Percentiles rank a stretch among this genome's conserved stretches.
Conservation (phyloP, 768 basidiomycete species). For the Kwoniella sp. region DNA sequence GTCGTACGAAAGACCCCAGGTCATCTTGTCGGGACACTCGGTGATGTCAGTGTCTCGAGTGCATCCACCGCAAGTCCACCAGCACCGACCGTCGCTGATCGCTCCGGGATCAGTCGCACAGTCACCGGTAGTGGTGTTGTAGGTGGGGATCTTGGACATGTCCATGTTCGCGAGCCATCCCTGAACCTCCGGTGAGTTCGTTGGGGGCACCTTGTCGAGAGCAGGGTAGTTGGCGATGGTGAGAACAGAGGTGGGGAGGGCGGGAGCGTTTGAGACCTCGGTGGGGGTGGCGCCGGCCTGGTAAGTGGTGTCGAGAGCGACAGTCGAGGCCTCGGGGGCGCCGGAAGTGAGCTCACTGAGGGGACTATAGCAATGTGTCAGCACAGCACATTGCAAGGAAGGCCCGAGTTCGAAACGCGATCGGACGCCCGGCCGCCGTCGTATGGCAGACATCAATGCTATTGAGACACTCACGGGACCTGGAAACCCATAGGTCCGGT, state of each 20-base stretch:
- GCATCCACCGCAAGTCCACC: constrained; percentile 80
- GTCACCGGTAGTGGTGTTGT: constrained; percentile 33
- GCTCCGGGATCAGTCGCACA: constrained; percentile 63
- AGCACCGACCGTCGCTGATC: constrained; percentile 60
- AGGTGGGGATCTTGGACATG: constrained; percentile 33
- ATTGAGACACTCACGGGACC: constrained; percentile 40
- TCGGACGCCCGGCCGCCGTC: no score
- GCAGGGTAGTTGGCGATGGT: constrained; percentile 46
- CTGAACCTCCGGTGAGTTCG: constrained; percentile 45
- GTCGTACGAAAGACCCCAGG: constrained; percentile 57
- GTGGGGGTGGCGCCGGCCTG: constrained; percentile 36
- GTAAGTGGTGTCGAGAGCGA: constrained; percentile 43
- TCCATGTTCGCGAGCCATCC: constrained; percentile 35
- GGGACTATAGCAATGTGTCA: constrained; percentile 8
- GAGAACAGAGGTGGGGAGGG: constrained; percentile 34
- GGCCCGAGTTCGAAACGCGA: no score
- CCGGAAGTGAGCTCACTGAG: constrained; percentile 40
- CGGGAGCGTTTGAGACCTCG: constrained; percentile 35
- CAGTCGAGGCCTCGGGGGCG: constrained; percentile 29
- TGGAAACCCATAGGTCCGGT: constrained; percentile 23
- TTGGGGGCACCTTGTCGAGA: constrained; percentile 42
- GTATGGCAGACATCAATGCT: no score
- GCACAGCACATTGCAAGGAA: no score
- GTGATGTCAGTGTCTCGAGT: constrained; percentile 63
- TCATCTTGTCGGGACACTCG: constrained; percentile 64